Evolutionary conservation across 2,329 filamentous ascomycete genomes (phyloP), one percentile per base, ranked within the genome.

Genomic region (Colletotrichum kahawae): DNA sequence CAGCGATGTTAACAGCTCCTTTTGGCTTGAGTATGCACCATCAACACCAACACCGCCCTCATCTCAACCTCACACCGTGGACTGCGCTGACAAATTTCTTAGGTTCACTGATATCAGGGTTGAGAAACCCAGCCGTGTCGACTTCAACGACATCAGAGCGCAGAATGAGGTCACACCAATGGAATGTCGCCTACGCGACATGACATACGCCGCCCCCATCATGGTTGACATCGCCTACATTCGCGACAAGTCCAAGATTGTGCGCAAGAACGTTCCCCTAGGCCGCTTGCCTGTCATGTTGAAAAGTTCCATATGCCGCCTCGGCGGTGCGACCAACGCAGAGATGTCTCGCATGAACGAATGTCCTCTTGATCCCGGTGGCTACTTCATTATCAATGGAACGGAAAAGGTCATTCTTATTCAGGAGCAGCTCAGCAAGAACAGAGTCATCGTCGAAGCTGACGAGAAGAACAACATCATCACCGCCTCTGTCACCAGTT

Each of bases 341-440:
- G 91, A 98, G 81, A 98, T 98, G 96, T 95, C 95, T 76, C 87
- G 93, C 64, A 93, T 98, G 89, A 97, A 98, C 81, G 97, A 99
- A 86, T 99, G 97, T 81, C 95, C 97, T 16, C 88, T 99, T 54
- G 97, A 99, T 82, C 97, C 97, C 1, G 97, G 97, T 77, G 97
- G 97, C 67, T 99, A 99, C 84, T 99, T 99, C 81, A 97, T 99
- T 81, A 95, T 98, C 78, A 95, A 96, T 80, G 97, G 97, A 62
- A 98, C 97, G 24, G 97, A 99, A 84, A 99, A 99, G 87, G 97
- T 99, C 79, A 99, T 99, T 81, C 88, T 99, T 57, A 97, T 99
- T 16, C 97, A 99, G 84, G 97, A 99, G 82, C 97, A 99, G 86
- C 88, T 99, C 82, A 99, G 97, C 90, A 99, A 99, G 90, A 99